phyloP scores from a whole-genome alignment of 345 rosid species.

The Eucalyptus rudis region DNA sequence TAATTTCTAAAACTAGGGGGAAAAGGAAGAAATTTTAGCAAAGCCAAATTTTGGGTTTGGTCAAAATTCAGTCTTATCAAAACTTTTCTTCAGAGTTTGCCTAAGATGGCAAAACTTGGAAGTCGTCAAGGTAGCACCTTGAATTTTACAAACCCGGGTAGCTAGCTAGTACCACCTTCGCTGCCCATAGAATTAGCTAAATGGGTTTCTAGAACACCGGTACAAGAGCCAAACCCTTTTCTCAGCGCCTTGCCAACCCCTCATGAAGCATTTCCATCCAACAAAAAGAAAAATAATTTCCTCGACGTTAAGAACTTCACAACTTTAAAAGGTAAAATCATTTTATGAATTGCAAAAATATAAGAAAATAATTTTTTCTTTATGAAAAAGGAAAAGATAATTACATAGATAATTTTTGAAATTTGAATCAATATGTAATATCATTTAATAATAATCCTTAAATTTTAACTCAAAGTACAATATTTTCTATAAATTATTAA shows the following conservation, averaged over 20 bases:
- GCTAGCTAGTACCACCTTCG: background rate
- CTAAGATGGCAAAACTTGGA: background rate
- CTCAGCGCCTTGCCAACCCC: background rate
- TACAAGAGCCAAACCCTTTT: background rate
- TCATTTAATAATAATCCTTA: too few relatives aligned
- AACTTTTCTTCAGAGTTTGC: background rate
- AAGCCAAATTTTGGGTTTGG: background rate
- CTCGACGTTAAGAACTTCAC: background rate
- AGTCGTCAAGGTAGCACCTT: background rate
- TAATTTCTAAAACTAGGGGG: background rate
- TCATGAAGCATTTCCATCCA: background rate
- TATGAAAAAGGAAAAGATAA: background rate
- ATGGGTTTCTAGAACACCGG: background rate
- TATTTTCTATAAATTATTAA: accelerated
- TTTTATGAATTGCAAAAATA: background rate
- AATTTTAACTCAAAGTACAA: background rate
- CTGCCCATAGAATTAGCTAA: background rate
- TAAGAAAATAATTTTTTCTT: accelerated
- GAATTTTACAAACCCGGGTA: background rate
- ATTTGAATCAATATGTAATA: too few relatives aligned
- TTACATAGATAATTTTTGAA: too few relatives aligned
- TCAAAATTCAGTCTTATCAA: background rate
- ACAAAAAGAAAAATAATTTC: background rate
- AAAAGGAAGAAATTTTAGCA: background rate
- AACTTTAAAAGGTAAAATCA: background rate